These are phyloP conservation scores for Syzygium oleosum DNA, from an alignment of 345 rosid genomes.

Conservation along the genomic window DNA sequence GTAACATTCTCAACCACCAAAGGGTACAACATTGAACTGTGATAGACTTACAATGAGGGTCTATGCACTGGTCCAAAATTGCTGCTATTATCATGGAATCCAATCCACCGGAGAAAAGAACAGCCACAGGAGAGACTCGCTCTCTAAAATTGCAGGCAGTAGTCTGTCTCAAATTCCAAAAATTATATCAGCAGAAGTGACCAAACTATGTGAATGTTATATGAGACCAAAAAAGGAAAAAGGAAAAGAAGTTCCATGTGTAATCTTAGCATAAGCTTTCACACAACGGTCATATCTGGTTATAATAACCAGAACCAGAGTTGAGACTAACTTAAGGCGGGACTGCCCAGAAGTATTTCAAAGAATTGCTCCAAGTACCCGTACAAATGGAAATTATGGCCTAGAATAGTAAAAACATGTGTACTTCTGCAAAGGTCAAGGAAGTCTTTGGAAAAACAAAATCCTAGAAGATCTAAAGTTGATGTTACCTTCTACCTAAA, in stretches of 20 bases:
- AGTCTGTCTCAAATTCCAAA: background rate
- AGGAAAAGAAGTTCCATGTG: background rate
- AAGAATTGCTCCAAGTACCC: background rate
- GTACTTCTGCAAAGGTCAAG: background rate
- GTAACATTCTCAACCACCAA: background rate
- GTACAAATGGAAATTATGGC: background rate
- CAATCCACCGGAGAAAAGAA: conserved; percentile 92
- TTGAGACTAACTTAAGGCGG: background rate
- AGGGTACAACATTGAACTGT: background rate
- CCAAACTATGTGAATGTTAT: background rate
- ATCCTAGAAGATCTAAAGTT: background rate
- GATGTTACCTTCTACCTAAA: background rate
- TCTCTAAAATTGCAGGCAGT: background rate
- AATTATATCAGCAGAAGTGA: background rate
- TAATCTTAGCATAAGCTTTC: background rate
- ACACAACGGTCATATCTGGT: background rate
- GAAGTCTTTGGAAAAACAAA: background rate
- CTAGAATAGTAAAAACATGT: background rate
- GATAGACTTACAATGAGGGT: conserved; percentile 47
- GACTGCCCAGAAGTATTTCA: background rate
- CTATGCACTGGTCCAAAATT: conserved; percentile 65
- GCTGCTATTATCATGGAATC: conserved; percentile 98
- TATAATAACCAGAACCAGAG: background rate
- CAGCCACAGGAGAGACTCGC: conserved; percentile 48
- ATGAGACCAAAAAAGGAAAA: background rate